Percentiles rank a stretch among this genome's conserved stretches.
Evolutionary conservation across 2,329 filamentous ascomycete species (phyloP).

Genomic region (Neofusicoccum sp.): DNA sequence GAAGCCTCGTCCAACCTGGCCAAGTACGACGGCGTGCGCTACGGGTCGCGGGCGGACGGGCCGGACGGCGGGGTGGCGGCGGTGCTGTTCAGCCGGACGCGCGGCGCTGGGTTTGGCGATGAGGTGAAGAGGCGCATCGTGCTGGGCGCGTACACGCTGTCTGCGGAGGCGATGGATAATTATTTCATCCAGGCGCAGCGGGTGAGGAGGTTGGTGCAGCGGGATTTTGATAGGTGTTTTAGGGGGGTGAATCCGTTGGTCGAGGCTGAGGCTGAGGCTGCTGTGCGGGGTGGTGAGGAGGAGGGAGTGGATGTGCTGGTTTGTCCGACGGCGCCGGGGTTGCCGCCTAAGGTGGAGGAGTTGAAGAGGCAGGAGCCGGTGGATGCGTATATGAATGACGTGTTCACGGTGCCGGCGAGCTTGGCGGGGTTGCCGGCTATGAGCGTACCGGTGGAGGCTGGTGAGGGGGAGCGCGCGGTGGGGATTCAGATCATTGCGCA

Average conservation of each 20-base stretch:
- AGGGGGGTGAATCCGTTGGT: conserved; percentile 64
- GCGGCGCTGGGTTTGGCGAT: conserved; percentile 72
- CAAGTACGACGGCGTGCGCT: conserved; percentile 96
- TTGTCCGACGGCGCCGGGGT: conserved; percentile 79
- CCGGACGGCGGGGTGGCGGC: conserved; percentile 57
- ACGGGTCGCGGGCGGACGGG: conserved; percentile 61
- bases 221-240: conserved; percentile 84
- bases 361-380: conserved; percentile 44
- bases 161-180: conserved; percentile 87
- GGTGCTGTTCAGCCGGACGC: conserved; percentile 65
- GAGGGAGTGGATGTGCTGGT: conserved; percentile 80
- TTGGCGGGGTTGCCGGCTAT: conserved; percentile 86
- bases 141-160: conserved; percentile 85
- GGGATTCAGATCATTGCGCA: conserved; percentile 80
- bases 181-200: conserved; percentile 95
- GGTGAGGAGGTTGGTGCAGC: conserved; percentile 76
- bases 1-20: conserved; percentile 95
- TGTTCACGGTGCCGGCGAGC: conserved; percentile 93
- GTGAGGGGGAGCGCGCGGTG: conserved; percentile 31
- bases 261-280: conserved; percentile 26
- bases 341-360: conserved; percentile 63
- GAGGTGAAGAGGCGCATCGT: conserved; percentile 87
- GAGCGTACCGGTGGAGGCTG: conserved; percentile 67
- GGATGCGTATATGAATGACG: conserved; percentile 87
- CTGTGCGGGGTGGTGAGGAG: conserved; percentile 27